Base-by-base conservation (phyloP, 257 asterid species). In the Verbascum thapsus region DNA sequence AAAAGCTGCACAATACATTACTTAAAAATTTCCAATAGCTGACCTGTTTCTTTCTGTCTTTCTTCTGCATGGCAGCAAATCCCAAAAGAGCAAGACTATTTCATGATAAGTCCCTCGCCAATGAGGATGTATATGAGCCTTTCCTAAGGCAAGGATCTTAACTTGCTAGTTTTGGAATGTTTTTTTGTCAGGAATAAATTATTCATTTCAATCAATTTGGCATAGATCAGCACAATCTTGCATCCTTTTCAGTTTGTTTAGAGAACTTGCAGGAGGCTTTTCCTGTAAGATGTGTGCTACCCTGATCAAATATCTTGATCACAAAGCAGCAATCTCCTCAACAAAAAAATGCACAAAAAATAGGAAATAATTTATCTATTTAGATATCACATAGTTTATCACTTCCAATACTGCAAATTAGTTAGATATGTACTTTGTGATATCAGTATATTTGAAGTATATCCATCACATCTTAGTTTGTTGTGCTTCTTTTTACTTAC, bases 91-190 rank as follows among this genome's bases (percentile, higher is more conserved):
- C 94, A 44, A 79, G 88, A 68, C 55, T 91, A 41, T 91, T 91
- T 71, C 95, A 88, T 67, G 95, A 86, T 64, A 75, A 73, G 64
- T 80, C 88, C 67, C 87, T 88, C 58, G 80, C 79, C 6, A 72
- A 68, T 10, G 96, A 84, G 82, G 95, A 91, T 71, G 63, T 80
- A 55, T 91, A 88, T 17, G 96, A 88, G 73, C 95, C 98, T 79
- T 88, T 91, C 75, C 77, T 91, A 59, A 84, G 95, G 98, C 66
- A 84, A 77, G 70, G 44, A 68, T 72, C 52, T 56, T 34, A 32
- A 43, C 30, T 66, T 68, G 48, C 61, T 15, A 64, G 9, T 26
- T 56, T 15, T 63, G 30, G 60, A 53, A 40, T 35, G 15, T 49
- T 44, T n/a, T 15, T 26, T 37, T 53, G 8, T 49, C 18, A 41